Percentiles rank a stretch among this genome's conserved stretches.
phyloP scores from a whole-genome alignment of 2,329 filamentous ascomycete genomes.

The Boeremia exigua region DNA sequence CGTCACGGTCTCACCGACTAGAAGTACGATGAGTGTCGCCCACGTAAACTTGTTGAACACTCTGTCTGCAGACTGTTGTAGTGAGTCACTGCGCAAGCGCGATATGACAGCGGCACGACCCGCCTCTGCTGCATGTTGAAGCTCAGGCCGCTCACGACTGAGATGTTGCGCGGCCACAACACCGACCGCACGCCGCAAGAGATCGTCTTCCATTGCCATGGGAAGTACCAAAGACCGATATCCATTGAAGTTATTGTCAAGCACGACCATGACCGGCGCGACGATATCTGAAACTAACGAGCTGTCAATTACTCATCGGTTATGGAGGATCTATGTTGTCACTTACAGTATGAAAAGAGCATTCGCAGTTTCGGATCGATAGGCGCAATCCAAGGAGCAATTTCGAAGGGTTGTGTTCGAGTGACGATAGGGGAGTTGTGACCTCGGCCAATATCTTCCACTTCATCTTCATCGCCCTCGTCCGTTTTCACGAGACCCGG shows the following conservation, averaged over 20 bases:
- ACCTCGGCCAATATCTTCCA: conserved; percentile 4
- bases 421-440: not conserved
- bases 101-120: conserved; percentile 48
- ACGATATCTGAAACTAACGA: conserved; percentile 45
- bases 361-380: conserved; percentile 40
- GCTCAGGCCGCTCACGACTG: conserved; percentile 37
- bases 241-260: conserved; percentile 47
- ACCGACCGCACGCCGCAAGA: conserved; percentile 47
- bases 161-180: conserved; percentile 52
- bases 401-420: conserved; percentile 16
- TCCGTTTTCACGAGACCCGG: too few species aligned
- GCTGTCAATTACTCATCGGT: not conserved
- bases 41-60: conserved; percentile 49
- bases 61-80: conserved; percentile 30
- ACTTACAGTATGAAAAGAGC: conserved; percentile 48
- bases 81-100: conserved; percentile 43
- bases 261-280: conserved; percentile 51
- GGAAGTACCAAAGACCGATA: conserved; percentile 51
- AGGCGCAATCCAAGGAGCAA: conserved; percentile 30
- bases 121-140: conserved; percentile 42
- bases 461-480: not conserved
- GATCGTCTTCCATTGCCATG: conserved; percentile 48
- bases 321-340: not conserved
- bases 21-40: conserved; percentile 48
- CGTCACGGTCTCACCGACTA: conserved; percentile 53